Evolutionary conservation across 176 grass and related monocot genomes (phyloP).

Genomic region (Carex cristatella): DNA sequence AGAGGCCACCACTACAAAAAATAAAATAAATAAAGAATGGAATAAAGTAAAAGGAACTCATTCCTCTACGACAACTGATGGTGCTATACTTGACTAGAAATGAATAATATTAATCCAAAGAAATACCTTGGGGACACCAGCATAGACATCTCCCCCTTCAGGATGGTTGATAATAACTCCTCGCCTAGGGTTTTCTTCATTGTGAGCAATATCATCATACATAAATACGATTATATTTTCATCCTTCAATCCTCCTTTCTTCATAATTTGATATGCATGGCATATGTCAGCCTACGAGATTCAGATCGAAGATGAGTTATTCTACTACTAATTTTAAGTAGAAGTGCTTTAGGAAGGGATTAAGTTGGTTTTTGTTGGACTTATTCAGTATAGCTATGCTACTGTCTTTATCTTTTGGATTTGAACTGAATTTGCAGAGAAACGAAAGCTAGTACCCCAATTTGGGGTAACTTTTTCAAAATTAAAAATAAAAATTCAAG

Average conservation of each 20-base stretch:
- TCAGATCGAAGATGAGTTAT: background rate
- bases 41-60: background rate
- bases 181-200: slow-evolving; percentile 58
- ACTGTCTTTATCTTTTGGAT: too few relatives aligned
- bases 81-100: background rate
- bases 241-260: slow-evolving; percentile 86
- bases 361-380: too few relatives aligned
- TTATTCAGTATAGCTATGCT: too few relatives aligned
- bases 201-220: slow-evolving; percentile 91
- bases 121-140: slow-evolving; percentile 84
- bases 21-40: background rate
- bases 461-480: too few relatives aligned
- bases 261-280: slow-evolving; percentile 98
- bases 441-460: too few relatives aligned
- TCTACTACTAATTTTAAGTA: background rate
- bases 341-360: too few relatives aligned
- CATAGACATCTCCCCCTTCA: slow-evolving; percentile 78
- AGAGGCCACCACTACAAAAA: background rate
- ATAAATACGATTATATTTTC: slow-evolving; percentile 97
- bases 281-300: slow-evolving; percentile 73
- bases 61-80: background rate
- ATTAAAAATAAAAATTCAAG: background rate
- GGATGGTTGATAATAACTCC: slow-evolving; percentile 93
- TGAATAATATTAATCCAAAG: background rate
- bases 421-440: too few relatives aligned